phyloP scores from a whole-genome alignment of 768 basidiomycete genomes.

The Pisolithus marmoratus region DNA sequence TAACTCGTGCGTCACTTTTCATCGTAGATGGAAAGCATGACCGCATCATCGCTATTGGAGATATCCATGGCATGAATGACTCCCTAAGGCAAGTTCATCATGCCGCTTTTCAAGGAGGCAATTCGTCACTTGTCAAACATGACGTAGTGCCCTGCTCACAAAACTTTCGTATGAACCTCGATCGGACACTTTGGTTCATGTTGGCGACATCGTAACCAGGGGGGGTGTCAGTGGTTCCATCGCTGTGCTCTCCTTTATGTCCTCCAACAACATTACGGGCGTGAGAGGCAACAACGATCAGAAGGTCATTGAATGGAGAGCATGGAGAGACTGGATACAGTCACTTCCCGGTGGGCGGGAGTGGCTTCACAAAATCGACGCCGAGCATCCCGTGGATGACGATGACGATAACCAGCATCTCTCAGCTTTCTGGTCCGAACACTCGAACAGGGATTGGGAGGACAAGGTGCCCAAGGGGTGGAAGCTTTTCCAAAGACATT shows the following conservation, averaged over 20 bases:
- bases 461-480: slow-evolving; percentile 58
- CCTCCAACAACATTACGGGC: slow-evolving; percentile 58
- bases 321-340: slow-evolving; percentile 79
- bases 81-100: slow-evolving; percentile 51
- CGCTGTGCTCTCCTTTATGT: slow-evolving; percentile 59
- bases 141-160: slow-evolving; percentile 52
- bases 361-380: slow-evolving; percentile 54
- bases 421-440: slow-evolving; percentile 35
- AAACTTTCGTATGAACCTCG: slow-evolving; percentile 53
- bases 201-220: slow-evolving; percentile 80
- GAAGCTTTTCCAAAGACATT: slow-evolving; percentile 74
- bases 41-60: slow-evolving; percentile 76
- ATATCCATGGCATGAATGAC: slow-evolving; percentile 78
- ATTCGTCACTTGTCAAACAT: slow-evolving; percentile 3
- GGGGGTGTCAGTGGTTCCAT: slow-evolving; percentile 56
- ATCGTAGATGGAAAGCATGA: slow-evolving; percentile 41
- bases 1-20: not conserved
- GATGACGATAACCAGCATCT: slow-evolving; percentile 19
- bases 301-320: slow-evolving; percentile 81
- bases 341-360: slow-evolving; percentile 32
- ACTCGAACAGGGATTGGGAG: slow-evolving; percentile 38
- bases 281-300: slow-evolving; percentile 97
- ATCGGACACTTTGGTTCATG: slow-evolving; percentile 69
- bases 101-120: not conserved
- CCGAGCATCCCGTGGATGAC: slow-evolving; percentile 31